Percentiles rank a stretch among this genome's conserved stretches.
phyloP scores from a whole-genome alignment of 2,329 filamentous ascomycete genomes.

The Exutisphaerella laricina region DNA sequence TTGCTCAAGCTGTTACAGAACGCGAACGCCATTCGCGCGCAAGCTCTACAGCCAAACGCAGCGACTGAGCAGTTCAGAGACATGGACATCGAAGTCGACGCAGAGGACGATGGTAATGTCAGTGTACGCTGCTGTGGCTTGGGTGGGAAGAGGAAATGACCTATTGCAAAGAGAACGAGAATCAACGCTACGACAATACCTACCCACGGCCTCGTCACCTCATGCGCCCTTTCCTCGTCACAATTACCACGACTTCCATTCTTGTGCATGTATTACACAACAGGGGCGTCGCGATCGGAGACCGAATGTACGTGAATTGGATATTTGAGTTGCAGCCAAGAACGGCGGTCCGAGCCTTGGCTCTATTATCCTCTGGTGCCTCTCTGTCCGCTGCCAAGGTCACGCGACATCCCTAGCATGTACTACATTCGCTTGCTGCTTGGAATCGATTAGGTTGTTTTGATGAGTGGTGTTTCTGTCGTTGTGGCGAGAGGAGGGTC shows the following conservation, averaged over 20 bases:
- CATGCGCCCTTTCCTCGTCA: no score
- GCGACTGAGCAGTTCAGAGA: background rate
- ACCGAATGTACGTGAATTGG: background rate
- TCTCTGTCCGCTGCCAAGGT: background rate
- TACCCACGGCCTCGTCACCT: background rate
- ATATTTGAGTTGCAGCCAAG: background rate
- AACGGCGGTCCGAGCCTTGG: slow-evolving; percentile 1
- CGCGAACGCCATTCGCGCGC: background rate
- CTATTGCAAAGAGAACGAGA: background rate
- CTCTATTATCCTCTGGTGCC: background rate
- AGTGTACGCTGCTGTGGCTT: background rate
- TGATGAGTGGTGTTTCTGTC: background rate
- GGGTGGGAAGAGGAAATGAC: background rate
- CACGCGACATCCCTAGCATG: background rate
- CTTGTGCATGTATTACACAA: background rate
- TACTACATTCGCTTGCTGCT: background rate
- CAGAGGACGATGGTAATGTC: background rate
- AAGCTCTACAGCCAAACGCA: slow-evolving; percentile 1
- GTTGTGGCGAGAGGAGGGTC: background rate
- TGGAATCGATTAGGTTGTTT: background rate
- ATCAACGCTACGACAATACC: background rate
- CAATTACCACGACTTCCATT: no score
- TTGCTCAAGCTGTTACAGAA: slow-evolving; percentile 1
- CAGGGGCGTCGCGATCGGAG: background rate
- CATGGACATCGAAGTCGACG: no score